Evolutionary conservation across 495 filamentous ascomycete genomes (phyloP).

Genomic region (Terfezia claveryi): DNA sequence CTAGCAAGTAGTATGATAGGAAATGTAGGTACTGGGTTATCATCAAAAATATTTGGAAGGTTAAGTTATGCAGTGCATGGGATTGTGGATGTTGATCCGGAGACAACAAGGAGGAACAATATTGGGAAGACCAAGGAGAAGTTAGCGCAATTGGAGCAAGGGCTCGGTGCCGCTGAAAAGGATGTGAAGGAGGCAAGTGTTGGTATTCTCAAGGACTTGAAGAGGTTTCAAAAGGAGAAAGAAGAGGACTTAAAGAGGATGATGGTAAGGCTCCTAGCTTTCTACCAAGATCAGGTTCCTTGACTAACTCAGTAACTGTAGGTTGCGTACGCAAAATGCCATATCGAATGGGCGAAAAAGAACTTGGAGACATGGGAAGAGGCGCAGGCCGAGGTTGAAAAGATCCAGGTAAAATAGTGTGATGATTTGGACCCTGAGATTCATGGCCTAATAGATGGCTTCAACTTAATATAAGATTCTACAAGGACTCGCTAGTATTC

Average conservation of each 20-base stretch:
- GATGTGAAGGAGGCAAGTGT: constrained; percentile 80
- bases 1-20: background rate
- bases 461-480: too few relatives aligned
- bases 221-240: constrained; percentile 81
- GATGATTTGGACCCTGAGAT: background rate
- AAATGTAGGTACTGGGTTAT: constrained; percentile 11
- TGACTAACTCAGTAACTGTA: constrained; percentile 22
- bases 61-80: constrained; percentile 89
- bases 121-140: constrained; percentile 83
- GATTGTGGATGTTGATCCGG: constrained; percentile 86
- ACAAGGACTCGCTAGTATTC: too few relatives aligned
- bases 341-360: constrained; percentile 96
- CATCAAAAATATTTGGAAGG: constrained; percentile 65
- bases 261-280: constrained; percentile 45
- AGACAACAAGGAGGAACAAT: constrained; percentile 72
- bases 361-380: constrained; percentile 93
- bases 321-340: constrained; percentile 81
- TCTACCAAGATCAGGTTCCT: background rate
- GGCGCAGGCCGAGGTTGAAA: constrained; percentile 74
- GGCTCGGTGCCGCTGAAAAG: constrained; percentile 59
- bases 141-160: constrained; percentile 59
- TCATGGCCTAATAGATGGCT: too few relatives aligned
- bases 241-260: constrained; percentile 82
- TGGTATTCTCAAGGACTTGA: constrained; percentile 69
- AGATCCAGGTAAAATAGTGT: constrained; percentile 42